phyloP scores from a whole-genome alignment of 2,329 filamentous ascomycete species.

The Cryoendolithus antarcticus region DNA sequence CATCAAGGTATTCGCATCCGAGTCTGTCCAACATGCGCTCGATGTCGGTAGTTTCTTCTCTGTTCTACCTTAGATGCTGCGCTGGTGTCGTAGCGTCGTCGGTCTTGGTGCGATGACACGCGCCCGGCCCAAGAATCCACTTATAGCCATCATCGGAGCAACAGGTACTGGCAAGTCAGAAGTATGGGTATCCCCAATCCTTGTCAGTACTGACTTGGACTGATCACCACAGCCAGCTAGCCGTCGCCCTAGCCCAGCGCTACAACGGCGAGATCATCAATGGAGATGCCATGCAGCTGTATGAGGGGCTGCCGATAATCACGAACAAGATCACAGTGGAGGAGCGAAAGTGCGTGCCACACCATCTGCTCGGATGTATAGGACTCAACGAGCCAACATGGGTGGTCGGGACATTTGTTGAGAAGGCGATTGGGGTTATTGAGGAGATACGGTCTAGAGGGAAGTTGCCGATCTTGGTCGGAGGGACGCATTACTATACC shows the following conservation, averaged over 20 bases:
- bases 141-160: constrained; percentile 74
- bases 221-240: constrained; percentile 51
- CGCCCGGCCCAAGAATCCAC: constrained; percentile 32
- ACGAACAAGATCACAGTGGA: constrained; percentile 77
- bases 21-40: too few relatives aligned
- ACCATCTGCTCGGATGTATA: constrained; percentile 77
- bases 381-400: constrained; percentile 66
- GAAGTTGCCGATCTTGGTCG: constrained; percentile 78
- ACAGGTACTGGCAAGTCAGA: constrained; percentile 92
- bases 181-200: constrained; percentile 37
- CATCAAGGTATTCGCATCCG: too few relatives aligned
- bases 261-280: constrained; percentile 95
- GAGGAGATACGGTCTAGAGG: constrained; percentile 65
- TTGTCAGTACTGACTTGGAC: constrained; percentile 6
- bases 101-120: too few relatives aligned
- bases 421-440: constrained; percentile 56
- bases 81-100: too few relatives aligned
- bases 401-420: constrained; percentile 67
- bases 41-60: too few relatives aligned
- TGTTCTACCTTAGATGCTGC: too few relatives aligned
- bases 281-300: constrained; percentile 96
- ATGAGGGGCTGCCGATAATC: constrained; percentile 79
- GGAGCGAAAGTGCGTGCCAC: constrained; percentile 68
- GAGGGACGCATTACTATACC: constrained; percentile 91
- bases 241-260: constrained; percentile 69